Evolutionary conservation across 108 stramenopile genomes (phyloP).

Genomic region (Cyclotella sp.): DNA sequence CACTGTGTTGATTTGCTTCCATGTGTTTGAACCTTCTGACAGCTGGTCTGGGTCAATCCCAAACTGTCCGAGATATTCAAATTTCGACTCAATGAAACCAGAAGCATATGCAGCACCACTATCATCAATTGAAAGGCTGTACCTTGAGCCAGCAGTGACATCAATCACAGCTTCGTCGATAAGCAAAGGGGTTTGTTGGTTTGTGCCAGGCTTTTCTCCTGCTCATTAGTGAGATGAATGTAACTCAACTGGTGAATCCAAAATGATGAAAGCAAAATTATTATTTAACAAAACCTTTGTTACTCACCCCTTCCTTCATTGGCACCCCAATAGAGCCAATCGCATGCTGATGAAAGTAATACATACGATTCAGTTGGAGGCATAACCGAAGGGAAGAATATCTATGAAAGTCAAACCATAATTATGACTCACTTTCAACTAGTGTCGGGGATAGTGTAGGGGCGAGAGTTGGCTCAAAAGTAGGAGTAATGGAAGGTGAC

Average conservation of each 20-base stretch:
- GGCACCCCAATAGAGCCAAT: slow-evolving; percentile 11
- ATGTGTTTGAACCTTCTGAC: slow-evolving; percentile 7
- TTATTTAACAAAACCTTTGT: too few relatives aligned
- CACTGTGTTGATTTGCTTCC: slow-evolving; percentile 9
- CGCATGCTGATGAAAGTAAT: neutral
- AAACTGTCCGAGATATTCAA: neutral
- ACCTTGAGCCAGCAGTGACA: slow-evolving; percentile 9
- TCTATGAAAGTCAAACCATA: neutral
- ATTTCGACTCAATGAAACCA: slow-evolving; percentile 3
- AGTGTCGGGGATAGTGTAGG: neutral
- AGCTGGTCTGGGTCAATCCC: neutral
- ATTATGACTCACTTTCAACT: slow-evolving; percentile 1
- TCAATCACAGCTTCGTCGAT: neutral
- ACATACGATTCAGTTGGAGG: neutral
- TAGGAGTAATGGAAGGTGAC: neutral
- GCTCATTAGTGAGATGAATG: too few relatives aligned
- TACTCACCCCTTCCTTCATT: slow-evolving; percentile 10
- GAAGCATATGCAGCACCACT: slow-evolving; percentile 12
- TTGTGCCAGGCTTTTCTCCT: slow-evolving; percentile 5
- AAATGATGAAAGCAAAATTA: too few relatives aligned
- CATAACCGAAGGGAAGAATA: neutral
- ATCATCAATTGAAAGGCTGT: slow-evolving; percentile 11
- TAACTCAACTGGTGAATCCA: too few relatives aligned
- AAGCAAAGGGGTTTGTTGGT: slow-evolving; percentile 13
- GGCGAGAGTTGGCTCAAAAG: neutral